Evolutionary conservation across 306 rosid species (phyloP), one percentile per base, ranked within the genome.

Genomic region (Cyclanthera cordifolia): DNA sequence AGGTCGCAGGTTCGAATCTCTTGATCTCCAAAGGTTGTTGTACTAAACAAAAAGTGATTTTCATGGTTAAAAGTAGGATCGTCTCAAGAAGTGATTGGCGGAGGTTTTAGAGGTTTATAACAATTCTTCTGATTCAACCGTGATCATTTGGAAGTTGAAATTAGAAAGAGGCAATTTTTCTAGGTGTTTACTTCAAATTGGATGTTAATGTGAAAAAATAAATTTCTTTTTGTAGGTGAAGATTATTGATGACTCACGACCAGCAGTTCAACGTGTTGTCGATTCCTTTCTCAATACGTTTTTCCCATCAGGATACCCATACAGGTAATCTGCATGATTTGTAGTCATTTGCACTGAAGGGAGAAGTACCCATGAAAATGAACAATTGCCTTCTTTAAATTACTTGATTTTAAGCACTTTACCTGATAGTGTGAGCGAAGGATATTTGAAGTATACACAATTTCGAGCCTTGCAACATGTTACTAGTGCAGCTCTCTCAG

Each of bases 271-370:
- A 15, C 89, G 74, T 75, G 56, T 81, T n/a, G 94, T 66, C 30
- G 90, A 83, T 34, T 85, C 88, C 19, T 90, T 93, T 77, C 81
- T 82, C 61, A 82, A 77, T 73, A 90, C 82, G 15, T 87, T 93
- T 83, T 90, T 88, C 37, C 99, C 99, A 41, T 90, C 95, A 1
- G 99, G 95, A 73, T 90, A 93, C 74, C 99, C 97, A 12, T 85
- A 88, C 76, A 90, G 97, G 99, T 79, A 69, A 66, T 20, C 25
- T 47, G 39, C 19, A 47, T 24, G 68, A 9, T 63, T 71, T 27
- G n/a, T 58, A 5, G 13, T 43, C 37, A 43, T 34, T 48, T 19
- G 59, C 51, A 24, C 37, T 45, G 12, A 69, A 17, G 12, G 23
- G 10, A 52, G 55, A 28, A 15, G 19, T 34, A 24, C 15, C 23